phyloP scores from a whole-genome alignment of 768 basidiomycete genomes.

The Chalciporus pseudorubinellus region DNA sequence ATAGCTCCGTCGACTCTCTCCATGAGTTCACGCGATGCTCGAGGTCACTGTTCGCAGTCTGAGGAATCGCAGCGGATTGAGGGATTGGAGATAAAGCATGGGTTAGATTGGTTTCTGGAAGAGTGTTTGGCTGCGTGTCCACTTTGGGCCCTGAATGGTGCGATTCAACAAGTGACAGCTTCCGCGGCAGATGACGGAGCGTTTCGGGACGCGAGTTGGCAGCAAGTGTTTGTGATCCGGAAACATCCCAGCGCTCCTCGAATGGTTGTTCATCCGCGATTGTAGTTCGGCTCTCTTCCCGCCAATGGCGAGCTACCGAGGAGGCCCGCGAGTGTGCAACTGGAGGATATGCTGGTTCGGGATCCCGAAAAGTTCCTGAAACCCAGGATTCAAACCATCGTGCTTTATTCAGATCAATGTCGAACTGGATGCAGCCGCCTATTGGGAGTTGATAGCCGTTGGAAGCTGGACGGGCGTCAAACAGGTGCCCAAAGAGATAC shows the following conservation, averaged over 20 bases:
- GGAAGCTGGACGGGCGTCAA: constrained; percentile 40
- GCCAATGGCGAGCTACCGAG: constrained; percentile 45
- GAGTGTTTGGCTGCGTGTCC: constrained; percentile 10
- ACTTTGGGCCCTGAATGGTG: constrained; percentile 35
- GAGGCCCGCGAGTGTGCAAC: constrained; percentile 39
- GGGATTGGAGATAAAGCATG: constrained; percentile 56
- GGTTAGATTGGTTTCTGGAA: constrained; percentile 25
- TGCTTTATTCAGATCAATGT: constrained; percentile 73
- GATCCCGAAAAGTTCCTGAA: constrained; percentile 48
- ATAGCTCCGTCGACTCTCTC: constrained; percentile 55
- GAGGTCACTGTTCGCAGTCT: constrained; percentile 49
- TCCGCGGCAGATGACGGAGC: constrained; percentile 56
- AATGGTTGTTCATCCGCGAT: constrained; percentile 39
- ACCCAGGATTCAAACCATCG: constrained; percentile 79
- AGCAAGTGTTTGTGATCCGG: constrained; percentile 14
- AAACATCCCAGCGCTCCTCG: constrained; percentile 34
- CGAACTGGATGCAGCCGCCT: constrained; percentile 81
- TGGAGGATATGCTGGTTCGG: constrained; percentile 38
- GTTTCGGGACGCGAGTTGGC: constrained; percentile 26
- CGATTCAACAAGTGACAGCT: constrained; percentile 62
- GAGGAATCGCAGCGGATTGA: constrained; percentile 60
- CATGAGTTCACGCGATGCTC: constrained; percentile 62
- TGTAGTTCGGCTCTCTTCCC: constrained; percentile 53
- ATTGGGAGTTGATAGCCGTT: constrained; percentile 51
- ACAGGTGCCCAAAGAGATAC: constrained; percentile 62